phyloP scores from a whole-genome alignment of 192 early-diverging fungal genomes.

The Coemansia sp. region DNA sequence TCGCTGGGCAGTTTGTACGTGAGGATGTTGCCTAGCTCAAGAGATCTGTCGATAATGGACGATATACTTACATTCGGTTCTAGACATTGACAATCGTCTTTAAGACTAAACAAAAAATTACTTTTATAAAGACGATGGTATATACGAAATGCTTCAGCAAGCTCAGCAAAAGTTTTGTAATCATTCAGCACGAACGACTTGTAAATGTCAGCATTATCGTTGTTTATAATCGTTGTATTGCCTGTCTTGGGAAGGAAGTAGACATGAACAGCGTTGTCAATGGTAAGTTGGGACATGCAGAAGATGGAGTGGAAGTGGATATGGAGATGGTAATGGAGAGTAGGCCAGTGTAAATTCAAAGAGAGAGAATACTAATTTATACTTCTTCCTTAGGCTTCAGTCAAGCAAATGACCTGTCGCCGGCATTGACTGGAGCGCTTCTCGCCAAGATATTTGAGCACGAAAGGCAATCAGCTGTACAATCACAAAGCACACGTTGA shows the following conservation, averaged over 20 bases:
- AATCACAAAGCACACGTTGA: not conserved
- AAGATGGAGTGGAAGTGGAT: not conserved
- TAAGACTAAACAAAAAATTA: not conserved
- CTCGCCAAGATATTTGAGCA: not conserved
- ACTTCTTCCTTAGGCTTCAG: not conserved
- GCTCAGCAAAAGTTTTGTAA: not conserved
- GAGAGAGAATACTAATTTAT: not conserved
- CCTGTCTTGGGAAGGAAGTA: not conserved
- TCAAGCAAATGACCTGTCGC: not conserved
- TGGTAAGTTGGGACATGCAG: not conserved
- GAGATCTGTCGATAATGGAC: not conserved
- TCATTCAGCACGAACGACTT: not conserved
- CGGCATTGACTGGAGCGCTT: not conserved
- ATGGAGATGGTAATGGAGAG: not conserved
- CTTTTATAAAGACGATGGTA: not conserved
- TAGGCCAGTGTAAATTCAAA: not conserved
- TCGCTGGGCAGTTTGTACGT: not conserved
- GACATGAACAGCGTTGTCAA: not conserved
- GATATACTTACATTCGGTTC: not conserved
- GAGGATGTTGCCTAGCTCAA: not conserved
- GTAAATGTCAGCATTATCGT: not conserved
- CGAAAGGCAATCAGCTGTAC: not conserved
- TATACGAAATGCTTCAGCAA: not conserved
- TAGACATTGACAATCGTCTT: not conserved
- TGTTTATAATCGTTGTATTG: not conserved